Evolutionary conservation across 2,329 filamentous ascomycete species (phyloP), one percentile per base, ranked within the genome.

Genomic region (Aspergillus ruber): DNA sequence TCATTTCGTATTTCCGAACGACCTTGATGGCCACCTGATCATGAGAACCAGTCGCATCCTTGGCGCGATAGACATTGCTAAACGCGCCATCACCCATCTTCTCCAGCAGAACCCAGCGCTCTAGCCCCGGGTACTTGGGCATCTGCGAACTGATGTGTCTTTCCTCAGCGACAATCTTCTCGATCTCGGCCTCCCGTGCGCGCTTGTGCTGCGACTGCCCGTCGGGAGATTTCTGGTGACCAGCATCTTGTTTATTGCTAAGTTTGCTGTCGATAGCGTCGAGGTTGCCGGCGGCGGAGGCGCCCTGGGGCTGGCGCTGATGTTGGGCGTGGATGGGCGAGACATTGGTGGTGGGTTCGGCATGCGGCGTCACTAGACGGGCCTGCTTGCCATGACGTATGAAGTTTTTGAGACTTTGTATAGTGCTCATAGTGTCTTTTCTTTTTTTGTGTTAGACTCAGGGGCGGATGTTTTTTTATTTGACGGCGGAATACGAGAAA

Each of bases 1-100:
- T 97, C 88, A 98, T 96, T 73, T 98, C 93, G 68, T 89, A 97
- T 74, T 97, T 97, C 64, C 93, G 86, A 55, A 98, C 93, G 44
- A 98, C 93, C 72, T 98, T 98, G 78, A 98, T 97, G 59, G 91
- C 93, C 29, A 93, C 90, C 66, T 97, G 85, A 56, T 81, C 83
- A 53, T 81, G 80, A 53, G 84, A 76, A 36, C 87, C 86, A 5
- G 83, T 78, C 41, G 70, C 77, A 67, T 98, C 93, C 57, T 79
- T 81, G 33, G 93, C 93, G 35, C 88, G 84, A 71, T 97, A 98
- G 55, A 98, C 93, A 63, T 97, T 97, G 76, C 91, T 97, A 78
- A 98, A 98, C 51, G 93, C 93, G 52, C 93, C 93, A 59, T 97
- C 93, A 55, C 93, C 93, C 91, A 98, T 98, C 79, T 97, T 97